A percentile compares a stretch with the other conserved stretches of the same genome.
These are phyloP conservation scores for Candida vartiovaarae DNA, from an alignment of 805 yeast genomes.

Conservation along the genomic window DNA sequence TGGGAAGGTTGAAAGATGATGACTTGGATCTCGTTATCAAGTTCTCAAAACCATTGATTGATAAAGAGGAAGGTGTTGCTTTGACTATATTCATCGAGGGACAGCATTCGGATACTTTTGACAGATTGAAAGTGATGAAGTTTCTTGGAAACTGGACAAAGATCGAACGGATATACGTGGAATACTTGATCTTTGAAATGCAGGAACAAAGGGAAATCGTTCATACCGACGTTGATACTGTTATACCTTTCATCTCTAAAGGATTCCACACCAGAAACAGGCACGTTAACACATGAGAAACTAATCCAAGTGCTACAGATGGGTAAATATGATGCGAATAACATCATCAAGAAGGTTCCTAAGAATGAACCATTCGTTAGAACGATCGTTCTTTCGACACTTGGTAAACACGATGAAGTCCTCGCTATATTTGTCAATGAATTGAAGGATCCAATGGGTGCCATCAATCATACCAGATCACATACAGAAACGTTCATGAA, in stretches of 20 bases:
- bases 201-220: conserved; percentile 30
- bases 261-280: too few relatives aligned
- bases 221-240: conserved; percentile 38
- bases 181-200: conserved; percentile 39
- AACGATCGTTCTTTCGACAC: conserved; percentile 49
- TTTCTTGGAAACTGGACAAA: conserved; percentile 33
- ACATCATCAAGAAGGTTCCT: conserved; percentile 23
- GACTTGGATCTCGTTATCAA: conserved; percentile 49
- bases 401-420: conserved; percentile 57
- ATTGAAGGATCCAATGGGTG: conserved; percentile 47
- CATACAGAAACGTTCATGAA: conserved; percentile 28
- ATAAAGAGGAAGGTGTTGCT: conserved; percentile 30
- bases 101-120: conserved; percentile 50
- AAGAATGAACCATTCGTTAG: conserved; percentile 24
- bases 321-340: conserved; percentile 25
- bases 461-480: conserved; percentile 45
- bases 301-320: conserved; percentile 27
- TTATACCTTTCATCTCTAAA: conserved; percentile 29
- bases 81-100: conserved; percentile 55
- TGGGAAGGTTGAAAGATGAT: conserved; percentile 45
- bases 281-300: conserved; percentile 14
- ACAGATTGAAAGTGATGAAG: conserved; percentile 45
- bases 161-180: conserved; percentile 42
- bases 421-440: conserved; percentile 54
- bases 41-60: conserved; percentile 47